Evolutionary conservation across 169 alveolate species (phyloP).

Genomic region (Babesia ovata): DNA sequence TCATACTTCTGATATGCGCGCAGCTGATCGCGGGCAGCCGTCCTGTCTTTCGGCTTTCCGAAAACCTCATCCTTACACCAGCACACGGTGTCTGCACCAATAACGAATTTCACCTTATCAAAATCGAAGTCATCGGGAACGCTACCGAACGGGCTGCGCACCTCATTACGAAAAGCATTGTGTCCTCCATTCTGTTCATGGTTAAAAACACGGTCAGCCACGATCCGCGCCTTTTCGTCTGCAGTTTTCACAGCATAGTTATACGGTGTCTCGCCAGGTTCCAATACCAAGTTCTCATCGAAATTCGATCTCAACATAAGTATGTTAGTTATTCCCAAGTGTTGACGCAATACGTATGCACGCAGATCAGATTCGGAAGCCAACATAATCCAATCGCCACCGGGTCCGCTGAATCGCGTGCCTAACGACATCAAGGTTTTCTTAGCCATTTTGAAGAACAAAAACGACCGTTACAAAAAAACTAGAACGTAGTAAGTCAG

Average conservation of each 20-base stretch:
- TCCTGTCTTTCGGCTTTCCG: slow-evolving; percentile 73
- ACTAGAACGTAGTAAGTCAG: background rate
- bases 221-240: slow-evolving; percentile 68
- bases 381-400: slow-evolving; percentile 51
- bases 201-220: slow-evolving; percentile 66
- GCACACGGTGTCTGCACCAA: slow-evolving; percentile 75
- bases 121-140: slow-evolving; percentile 35
- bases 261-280: slow-evolving; percentile 45
- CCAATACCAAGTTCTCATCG: slow-evolving; percentile 72
- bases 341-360: slow-evolving; percentile 33
- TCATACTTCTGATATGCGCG: slow-evolving; percentile 37
- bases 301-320: slow-evolving; percentile 67
- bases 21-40: slow-evolving; percentile 68
- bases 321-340: slow-evolving; percentile 27
- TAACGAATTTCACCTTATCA: slow-evolving; percentile 46
- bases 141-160: slow-evolving; percentile 31
- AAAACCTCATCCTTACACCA: slow-evolving; percentile 59
- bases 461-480: background rate
- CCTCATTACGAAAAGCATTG: background rate
- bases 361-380: slow-evolving; percentile 57
- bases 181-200: slow-evolving; percentile 35
- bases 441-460: background rate
- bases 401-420: slow-evolving; percentile 38
- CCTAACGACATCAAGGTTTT: slow-evolving; percentile 37
- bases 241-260: slow-evolving; percentile 75